Base-by-base conservation (phyloP, 2,329 filamentous ascomycete species). In the Polytolypa hystricis region DNA sequence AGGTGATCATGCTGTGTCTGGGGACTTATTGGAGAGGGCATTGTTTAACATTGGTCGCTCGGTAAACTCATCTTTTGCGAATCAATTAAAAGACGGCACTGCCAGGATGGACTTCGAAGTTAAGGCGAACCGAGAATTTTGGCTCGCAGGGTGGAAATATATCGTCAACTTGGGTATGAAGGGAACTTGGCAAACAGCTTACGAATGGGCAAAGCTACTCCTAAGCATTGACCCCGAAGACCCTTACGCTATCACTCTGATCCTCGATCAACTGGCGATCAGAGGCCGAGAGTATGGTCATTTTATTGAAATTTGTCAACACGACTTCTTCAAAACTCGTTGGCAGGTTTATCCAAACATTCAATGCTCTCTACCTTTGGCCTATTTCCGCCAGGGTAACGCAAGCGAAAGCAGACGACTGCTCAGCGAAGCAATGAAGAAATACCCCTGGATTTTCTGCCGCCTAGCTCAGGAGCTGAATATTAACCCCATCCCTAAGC, bases 11-110 rank as follows among this genome's bases (percentile, higher is more conserved):
- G 77, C 87, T 1, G 74, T 91, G 3, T 79, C 89, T 0, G 81
- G 84, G 3, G 87, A 96, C 50, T 72, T 96, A 2, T 76, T 93
- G 37, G 89, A 96, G 61, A 75, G 91, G 30, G 87, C 89, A 0
- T 71, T 98, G 4, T 96, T 95, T 62, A 83, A 84, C 0, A 89
- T 96, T 54, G 91, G 89, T n/a, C 76, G 89, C 25, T 83, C 86
- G 3, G 78, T 85, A 0, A 79, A 91, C 41, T 89, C 84, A 6
- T 76, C 81, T 0, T 98, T 96, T 56, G 71, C 79, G 5, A 74
- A 75, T 38, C 79, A 80, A 44, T 61, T 98, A 4, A 73, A 81
- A 37, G 73, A 79, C 52, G 91, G 91, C 21, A 78, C 78, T 47
- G 87, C 85, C 4, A 73, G 84, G 11, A 64, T 98, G 7, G 77